These are phyloP conservation scores for Tolypocladium inflatum DNA, from an alignment of 2,329 filamentous ascomycete genomes.

Conservation along the genomic window DNA sequence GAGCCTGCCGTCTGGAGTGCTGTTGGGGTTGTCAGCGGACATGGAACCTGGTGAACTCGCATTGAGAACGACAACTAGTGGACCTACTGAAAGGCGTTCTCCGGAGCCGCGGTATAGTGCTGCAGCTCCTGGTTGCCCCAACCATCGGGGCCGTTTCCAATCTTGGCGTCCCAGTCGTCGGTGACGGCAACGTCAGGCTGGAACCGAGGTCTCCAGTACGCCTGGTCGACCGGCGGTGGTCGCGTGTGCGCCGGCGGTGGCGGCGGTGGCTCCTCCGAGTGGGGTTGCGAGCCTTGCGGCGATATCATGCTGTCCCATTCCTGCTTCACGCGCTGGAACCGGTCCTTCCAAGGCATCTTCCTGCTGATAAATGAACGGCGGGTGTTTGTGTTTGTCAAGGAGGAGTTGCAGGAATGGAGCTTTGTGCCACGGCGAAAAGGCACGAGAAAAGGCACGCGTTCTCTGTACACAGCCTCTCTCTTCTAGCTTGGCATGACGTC, in stretches of 20 bases:
- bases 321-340: conserved; percentile 27
- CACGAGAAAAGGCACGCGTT: background rate
- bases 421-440: background rate
- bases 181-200: conserved; percentile 33
- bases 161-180: conserved; percentile 43
- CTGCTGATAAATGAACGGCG: too few species aligned
- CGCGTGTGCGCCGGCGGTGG: background rate
- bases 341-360: conserved; percentile 25
- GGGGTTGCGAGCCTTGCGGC: conserved; percentile 5
- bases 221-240: conserved; percentile 7
- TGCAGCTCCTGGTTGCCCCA: conserved; percentile 55
- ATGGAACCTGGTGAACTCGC: background rate
- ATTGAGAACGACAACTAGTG: too few species aligned
- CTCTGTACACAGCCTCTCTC: background rate
- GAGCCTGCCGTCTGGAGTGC: conserved; percentile 38
- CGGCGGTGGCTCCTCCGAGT: conserved; percentile 4
- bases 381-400: background rate
- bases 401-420: background rate
- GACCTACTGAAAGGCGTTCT: conserved; percentile 42
- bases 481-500: background rate
- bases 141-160: conserved; percentile 44
- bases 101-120: conserved; percentile 39
- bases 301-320: conserved; percentile 25
- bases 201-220: conserved; percentile 46
- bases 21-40: conserved; percentile 3